A percentile compares a stretch with the other conserved stretches of the same genome.
Conservation (phyloP, 2,329 filamentous ascomycete genomes). For the Aureobasidium pullulans region DNA sequence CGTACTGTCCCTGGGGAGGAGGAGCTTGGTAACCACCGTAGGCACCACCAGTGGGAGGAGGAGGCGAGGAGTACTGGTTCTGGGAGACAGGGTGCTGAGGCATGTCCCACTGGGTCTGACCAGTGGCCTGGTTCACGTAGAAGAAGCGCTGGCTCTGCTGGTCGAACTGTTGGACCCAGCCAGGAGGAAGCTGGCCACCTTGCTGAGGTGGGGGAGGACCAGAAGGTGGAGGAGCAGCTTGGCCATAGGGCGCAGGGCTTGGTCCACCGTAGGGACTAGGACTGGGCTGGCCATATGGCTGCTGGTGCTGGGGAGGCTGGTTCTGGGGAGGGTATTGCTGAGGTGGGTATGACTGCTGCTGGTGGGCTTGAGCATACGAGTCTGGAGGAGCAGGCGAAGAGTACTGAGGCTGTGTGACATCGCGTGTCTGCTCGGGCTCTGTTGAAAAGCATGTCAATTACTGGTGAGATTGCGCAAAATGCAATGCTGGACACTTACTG, state of each 20-base stretch:
- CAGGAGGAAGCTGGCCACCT: slow-evolving; percentile 48
- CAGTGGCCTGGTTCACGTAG: slow-evolving; percentile 56
- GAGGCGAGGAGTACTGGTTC: slow-evolving; percentile 1
- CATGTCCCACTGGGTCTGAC: slow-evolving; percentile 57
- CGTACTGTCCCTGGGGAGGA: slow-evolving; percentile 19
- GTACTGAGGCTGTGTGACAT: slow-evolving; percentile 1
- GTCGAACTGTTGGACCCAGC: slow-evolving; percentile 60
- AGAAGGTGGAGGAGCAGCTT: slow-evolving; percentile 23
- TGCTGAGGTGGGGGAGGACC: slow-evolving; percentile 20
- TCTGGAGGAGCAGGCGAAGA: slow-evolving; percentile 15
- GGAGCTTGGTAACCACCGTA: slow-evolving; percentile 21
- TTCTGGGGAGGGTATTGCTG: slow-evolving; percentile 19
- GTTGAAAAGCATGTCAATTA: background rate
- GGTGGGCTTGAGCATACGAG: slow-evolving; percentile 20
- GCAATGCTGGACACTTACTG: background rate
- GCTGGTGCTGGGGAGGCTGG: slow-evolving; percentile 8
- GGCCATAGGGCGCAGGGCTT: slow-evolving; percentile 17
- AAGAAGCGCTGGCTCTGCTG: slow-evolving; percentile 55
- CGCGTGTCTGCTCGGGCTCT: slow-evolving; percentile 4
- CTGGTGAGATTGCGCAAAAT: background rate
- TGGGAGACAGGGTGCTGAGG: slow-evolving; percentile 33
- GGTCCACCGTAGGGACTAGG: slow-evolving; percentile 13
- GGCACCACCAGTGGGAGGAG: background rate
- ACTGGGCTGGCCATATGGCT: slow-evolving; percentile 13
- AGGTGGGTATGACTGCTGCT: slow-evolving; percentile 23